Base-by-base conservation (phyloP, 805 yeast species). In the Saccharomycopsis sp. region DNA sequence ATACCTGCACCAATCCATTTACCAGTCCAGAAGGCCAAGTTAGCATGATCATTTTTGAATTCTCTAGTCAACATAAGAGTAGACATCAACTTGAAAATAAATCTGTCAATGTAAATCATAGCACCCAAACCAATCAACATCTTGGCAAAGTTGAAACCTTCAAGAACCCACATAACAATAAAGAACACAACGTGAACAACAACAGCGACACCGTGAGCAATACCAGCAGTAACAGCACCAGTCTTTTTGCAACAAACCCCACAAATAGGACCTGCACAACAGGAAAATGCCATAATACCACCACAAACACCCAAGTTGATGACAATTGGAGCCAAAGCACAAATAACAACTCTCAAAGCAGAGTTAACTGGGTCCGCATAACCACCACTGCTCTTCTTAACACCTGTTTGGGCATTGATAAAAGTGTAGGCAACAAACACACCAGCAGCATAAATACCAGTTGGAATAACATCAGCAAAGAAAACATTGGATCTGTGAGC, bases 181-280 rank as follows among this genome's bases (percentile, higher is more conserved):
- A 80, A 78, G 43, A 70, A 65, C 1, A 70, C 32, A 4, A 77
- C 43, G 50, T 81, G 76, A 30, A 67, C 62, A 15, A 79, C 5
- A 2, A 80, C 68, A 0, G 80, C 69, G 2, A 68, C 32, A 1
- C 64, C 48, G 53, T 79, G 92, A 2, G 75, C 78, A 2, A 68
- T 29, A 2, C 65, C 64, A 1, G 94, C 82, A 16, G 80, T 52
- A 2, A 67, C 45, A 1, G 75, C 61, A 0, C 85, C 77, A 38
- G 69, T 68, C 4, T 58, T 59, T 5, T 57, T 57, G 41, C 66
- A 61, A 30, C 71, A 59, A 67, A 88, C 63, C 44, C 92, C 92
- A 50, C 89, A 75, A 58, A 89, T 54, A 53, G 99, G 98, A 61
- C 99, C 99, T 21, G 95, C 85, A 72, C 96, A 92, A 67, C 98